Evolutionary conservation across 352 stramenopile species (phyloP).

Genomic region (Phytophthora podocarpi): DNA sequence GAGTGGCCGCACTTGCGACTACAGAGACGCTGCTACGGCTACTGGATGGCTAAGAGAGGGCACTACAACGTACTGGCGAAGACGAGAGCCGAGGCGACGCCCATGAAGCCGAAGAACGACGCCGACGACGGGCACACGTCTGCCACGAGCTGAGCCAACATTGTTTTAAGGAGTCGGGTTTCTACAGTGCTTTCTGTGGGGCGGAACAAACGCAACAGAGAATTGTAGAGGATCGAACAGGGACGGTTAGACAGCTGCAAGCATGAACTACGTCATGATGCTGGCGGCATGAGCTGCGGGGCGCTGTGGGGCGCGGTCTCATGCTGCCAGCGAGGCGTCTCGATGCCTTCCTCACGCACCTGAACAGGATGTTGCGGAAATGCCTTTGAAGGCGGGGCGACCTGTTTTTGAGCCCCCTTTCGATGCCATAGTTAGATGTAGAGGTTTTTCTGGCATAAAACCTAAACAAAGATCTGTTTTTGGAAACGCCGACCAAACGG

Average conservation of each 20-base stretch:
- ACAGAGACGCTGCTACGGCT: neutral
- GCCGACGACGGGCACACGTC: conserved; percentile 98
- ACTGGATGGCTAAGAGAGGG: neutral
- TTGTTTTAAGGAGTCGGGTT: conserved; percentile 18
- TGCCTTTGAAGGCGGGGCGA: conserved; percentile 23
- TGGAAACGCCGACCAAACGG: conserved; percentile 14
- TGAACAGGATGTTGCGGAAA: conserved; percentile 28
- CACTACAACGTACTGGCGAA: conserved; percentile 38
- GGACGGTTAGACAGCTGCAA: conserved; percentile 12
- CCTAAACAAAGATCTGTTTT: conserved; percentile 38
- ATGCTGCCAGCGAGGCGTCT: neutral
- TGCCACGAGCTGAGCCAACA: conserved; percentile 70
- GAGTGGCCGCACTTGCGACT: neutral
- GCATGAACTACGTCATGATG: neutral
- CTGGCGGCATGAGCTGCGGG: neutral
- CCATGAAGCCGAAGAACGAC: conserved; percentile 99
- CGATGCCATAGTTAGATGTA: neutral
- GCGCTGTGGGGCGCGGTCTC: neutral
- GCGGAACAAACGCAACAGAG: neutral
- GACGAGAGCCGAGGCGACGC: conserved; percentile 94
- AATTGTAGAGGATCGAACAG: neutral
- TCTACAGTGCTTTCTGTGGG: conserved; percentile 19
- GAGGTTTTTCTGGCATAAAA: conserved; percentile 36
- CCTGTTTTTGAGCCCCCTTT: conserved; percentile 16
- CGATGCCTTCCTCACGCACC: conserved; percentile 16